These are phyloP conservation scores for Phytomonas sp. DNA, from an alignment of 208 protist genomes.

Conservation along the genomic window DNA sequence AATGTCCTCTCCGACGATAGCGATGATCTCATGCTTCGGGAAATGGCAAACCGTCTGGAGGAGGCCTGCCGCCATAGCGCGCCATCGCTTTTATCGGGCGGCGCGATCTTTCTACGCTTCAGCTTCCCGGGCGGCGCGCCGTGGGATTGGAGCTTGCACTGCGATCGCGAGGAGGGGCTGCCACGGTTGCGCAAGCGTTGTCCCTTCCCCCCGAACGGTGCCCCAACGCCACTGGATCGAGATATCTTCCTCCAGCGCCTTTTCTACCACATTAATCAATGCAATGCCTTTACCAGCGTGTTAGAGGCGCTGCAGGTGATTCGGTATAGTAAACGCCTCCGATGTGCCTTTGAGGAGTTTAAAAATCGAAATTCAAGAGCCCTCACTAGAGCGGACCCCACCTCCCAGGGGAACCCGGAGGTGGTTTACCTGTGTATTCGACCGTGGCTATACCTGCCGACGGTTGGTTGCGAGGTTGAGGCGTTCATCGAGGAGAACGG, in stretches of 20 bases:
- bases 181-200: constrained; percentile 28
- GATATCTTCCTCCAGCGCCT: constrained; percentile 63
- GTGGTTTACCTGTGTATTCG: constrained; percentile 41
- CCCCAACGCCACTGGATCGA: constrained; percentile 75
- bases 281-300: constrained; percentile 47
- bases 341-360: constrained; percentile 17
- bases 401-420: neutral
- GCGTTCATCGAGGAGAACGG: constrained; percentile 56
- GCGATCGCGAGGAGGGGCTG: constrained; percentile 21
- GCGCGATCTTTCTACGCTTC: constrained; percentile 56
- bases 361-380: neutral
- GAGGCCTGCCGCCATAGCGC: neutral
- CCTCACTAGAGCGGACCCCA: neutral
- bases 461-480: constrained; percentile 51
- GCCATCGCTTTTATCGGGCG: neutral
- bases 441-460: constrained; percentile 77
- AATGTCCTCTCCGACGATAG: no score
- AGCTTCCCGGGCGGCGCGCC: constrained; percentile 66
- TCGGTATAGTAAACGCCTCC: constrained; percentile 25
- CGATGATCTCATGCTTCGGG: neutral
- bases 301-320: constrained; percentile 47
- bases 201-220: constrained; percentile 65
- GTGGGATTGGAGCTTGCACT: constrained; percentile 64
- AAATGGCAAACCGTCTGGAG: neutral
- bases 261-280: constrained; percentile 64